phyloP scores from a whole-genome alignment of 768 basidiomycete genomes.

The Tulasnella sp. region DNA sequence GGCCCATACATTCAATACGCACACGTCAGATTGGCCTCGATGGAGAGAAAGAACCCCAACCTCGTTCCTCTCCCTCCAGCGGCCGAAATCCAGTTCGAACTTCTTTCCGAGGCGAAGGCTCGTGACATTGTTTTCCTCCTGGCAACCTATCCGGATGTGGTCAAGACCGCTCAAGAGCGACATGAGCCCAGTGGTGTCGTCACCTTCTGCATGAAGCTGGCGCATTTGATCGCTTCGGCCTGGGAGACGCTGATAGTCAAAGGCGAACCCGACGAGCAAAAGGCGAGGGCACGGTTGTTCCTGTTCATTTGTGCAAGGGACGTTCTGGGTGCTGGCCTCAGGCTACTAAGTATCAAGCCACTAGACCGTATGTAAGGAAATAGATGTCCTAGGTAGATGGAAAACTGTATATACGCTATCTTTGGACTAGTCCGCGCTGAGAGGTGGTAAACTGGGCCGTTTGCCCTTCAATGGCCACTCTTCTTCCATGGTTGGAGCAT shows the following conservation, averaged over 20 bases:
- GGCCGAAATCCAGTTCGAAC: constrained; percentile 65
- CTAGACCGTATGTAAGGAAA: constrained; percentile 84
- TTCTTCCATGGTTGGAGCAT: constrained; percentile 67
- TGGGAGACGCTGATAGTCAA: constrained; percentile 91
- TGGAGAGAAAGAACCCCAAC: constrained; percentile 89
- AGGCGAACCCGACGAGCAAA: constrained; percentile 73
- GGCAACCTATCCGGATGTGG: constrained; percentile 88
- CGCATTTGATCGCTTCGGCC: constrained; percentile 86
- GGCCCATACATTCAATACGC: constrained; percentile 97
- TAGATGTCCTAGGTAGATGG: not conserved
- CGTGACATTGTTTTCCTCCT: constrained; percentile 86
- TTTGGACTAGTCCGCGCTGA: constrained; percentile 14
- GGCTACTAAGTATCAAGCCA: constrained; percentile 83
- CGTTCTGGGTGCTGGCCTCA: constrained; percentile 86
- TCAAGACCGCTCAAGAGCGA: constrained; percentile 79
- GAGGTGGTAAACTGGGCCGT: constrained; percentile 42
- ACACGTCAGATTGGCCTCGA: constrained; percentile 88
- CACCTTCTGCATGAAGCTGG: constrained; percentile 83
- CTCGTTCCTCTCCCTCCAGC: constrained; percentile 75
- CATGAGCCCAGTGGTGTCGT: constrained; percentile 91
- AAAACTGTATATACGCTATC: constrained; percentile 12
- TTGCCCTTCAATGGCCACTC: constrained; percentile 70
- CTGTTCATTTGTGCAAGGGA: constrained; percentile 87
- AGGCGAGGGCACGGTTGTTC: constrained; percentile 84
- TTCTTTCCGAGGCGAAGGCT: constrained; percentile 72